These are phyloP conservation scores for Pythium dissimile DNA, from an alignment of 352 stramenopile species.

Conservation along the genomic window DNA sequence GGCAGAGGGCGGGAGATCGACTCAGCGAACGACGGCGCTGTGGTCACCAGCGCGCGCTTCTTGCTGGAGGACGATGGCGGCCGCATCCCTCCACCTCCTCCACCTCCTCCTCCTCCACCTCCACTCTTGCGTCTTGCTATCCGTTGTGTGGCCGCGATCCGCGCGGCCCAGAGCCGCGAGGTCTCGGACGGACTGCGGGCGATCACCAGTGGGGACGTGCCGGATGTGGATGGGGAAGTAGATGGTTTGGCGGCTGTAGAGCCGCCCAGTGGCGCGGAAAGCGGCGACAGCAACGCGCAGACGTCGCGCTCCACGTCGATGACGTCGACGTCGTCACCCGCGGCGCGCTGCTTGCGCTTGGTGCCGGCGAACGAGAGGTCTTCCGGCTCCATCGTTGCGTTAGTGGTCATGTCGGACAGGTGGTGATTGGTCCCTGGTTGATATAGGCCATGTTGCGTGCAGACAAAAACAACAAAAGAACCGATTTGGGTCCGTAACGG, in stretches of 20 bases:
- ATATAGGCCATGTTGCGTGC: no score
- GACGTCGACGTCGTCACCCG: background rate
- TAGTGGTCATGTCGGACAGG: no score
- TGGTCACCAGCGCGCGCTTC: background rate
- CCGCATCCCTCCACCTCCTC: no score
- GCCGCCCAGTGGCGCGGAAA: background rate
- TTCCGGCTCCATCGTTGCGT: background rate
- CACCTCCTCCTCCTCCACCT: background rate
- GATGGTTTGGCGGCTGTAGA: background rate
- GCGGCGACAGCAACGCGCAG: background rate
- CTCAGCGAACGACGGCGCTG: background rate
- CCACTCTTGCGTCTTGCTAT: background rate
- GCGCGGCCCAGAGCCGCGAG: slow-evolving; percentile 4
- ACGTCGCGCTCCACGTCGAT: background rate
- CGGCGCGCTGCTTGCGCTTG: slow-evolving; percentile 5
- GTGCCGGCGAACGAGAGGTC: background rate
- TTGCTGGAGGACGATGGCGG: no score
- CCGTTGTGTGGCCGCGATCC: slow-evolving; percentile 4
- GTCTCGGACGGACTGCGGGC: slow-evolving; percentile 6
- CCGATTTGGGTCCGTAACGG: no score
- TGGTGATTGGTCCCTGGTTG: no score
- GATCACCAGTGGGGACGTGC: slow-evolving; percentile 6
- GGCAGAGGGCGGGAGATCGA: background rate
- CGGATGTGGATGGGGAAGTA: background rate
- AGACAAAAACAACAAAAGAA: no score